Base-by-base conservation (phyloP, 2,329 filamentous ascomycete species). In the Camptophora hylomeconis region DNA sequence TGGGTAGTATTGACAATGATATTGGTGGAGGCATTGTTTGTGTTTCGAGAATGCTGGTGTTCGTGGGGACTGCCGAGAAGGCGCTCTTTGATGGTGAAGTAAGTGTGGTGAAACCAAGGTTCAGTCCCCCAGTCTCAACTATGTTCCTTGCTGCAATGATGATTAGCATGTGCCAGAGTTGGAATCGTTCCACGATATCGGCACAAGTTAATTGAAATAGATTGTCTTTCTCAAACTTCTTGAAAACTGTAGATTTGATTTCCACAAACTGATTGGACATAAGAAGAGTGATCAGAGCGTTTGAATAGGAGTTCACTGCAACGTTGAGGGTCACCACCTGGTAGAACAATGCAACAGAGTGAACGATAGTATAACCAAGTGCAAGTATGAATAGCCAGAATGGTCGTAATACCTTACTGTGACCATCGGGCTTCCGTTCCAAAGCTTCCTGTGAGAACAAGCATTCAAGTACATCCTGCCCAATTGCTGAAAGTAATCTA, bases 201-300 rank as follows among this genome's bases (percentile, higher is more conserved):
- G 89, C 87, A 42, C 89, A 98, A 0, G 87, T 92, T 9, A 98
- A 66, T 52, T 98, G 89, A 50, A 98, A 98, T 0, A 93, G 62
- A 41, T 93, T 95, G 49, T 98, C 89, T 52, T 94, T 95, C 46
- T 98, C 89, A 39, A 95, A 92, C 36, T 87, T 89, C 60, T 98
- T 95, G 64, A 98, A 98, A 1, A 98, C 92, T 0, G 86, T 92
- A 36, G 82, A 82, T 50, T 98, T 98, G 63, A 98, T 93, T 58
- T 98, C 89, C 23, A 98, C 89, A 46, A 98, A 98, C 49, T 98
- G 92, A 49, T 95, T 98, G 5, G 86, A 94, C 50, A 98, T 72
- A 2, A 98, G 65, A 1, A 98, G 69, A 0, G 89, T 94, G 18
- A 98, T 65, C 4, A 98, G 63, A 0, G 89, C 87, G 48, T 98